Evolutionary conservation across 495 filamentous ascomycete species (phyloP).

Genomic region (Lentithecium fluviatile): DNA sequence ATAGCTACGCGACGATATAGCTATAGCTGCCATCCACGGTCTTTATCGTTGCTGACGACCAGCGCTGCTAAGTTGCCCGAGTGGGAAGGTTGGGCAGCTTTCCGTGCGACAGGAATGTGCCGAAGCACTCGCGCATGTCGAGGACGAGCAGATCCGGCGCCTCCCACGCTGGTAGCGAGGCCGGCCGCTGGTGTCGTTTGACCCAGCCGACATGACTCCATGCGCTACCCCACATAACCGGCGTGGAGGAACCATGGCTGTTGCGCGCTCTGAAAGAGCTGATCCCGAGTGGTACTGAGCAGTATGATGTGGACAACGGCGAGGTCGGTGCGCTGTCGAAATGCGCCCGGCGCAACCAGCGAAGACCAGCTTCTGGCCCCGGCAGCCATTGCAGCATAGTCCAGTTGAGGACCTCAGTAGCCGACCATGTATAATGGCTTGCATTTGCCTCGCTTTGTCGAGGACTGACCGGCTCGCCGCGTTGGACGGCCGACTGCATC

Average conservation of each 20-base stretch:
- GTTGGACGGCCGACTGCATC: constrained; percentile 2
- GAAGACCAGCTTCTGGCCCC: constrained; percentile 41
- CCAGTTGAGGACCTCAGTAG: constrained; percentile 42
- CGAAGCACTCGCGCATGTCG: constrained; percentile 41
- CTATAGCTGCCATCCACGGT: constrained; percentile 28
- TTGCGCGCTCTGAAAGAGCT: constrained; percentile 36
- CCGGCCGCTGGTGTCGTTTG: constrained; percentile 37
- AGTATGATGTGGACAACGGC: constrained; percentile 32
- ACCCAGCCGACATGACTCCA: constrained; percentile 38
- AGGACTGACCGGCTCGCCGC: constrained; percentile 14
- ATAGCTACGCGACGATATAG: constrained; percentile 27
- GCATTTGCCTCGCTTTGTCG: constrained; percentile 20
- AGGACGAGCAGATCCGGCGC: constrained; percentile 40
- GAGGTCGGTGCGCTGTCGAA: constrained; percentile 6
- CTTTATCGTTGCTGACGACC: constrained; percentile 4
- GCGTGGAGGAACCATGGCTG: constrained; percentile 15
- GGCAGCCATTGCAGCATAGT: constrained; percentile 48
- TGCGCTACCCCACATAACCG: constrained; percentile 38
- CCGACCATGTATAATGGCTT: constrained; percentile 37
- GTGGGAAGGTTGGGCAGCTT: constrained; percentile 21
- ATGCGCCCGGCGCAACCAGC: constrained; percentile 38
- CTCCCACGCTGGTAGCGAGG: constrained; percentile 41
- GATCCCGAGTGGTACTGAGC: constrained; percentile 40
- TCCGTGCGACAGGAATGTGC: constrained; percentile 19
- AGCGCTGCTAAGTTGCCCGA: constrained; percentile 4